These are phyloP conservation scores for Calycina herbarum DNA, from an alignment of 2,329 filamentous ascomycete species.

Conservation along the genomic window DNA sequence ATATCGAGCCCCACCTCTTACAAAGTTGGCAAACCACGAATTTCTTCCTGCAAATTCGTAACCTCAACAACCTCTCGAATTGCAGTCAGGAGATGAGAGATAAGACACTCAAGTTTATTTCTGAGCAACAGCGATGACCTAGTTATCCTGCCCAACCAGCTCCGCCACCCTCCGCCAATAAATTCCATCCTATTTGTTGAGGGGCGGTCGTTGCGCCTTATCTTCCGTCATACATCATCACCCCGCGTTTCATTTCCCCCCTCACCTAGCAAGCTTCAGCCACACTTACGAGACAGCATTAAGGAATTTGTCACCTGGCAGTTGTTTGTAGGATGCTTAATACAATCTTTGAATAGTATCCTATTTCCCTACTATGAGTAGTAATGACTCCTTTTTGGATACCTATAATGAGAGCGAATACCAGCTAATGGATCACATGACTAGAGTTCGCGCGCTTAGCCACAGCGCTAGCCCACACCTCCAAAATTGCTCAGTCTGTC, in stretches of 20 bases:
- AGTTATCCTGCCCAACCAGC: slow-evolving; percentile 10
- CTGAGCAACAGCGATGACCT: slow-evolving; percentile 17
- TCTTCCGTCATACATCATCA: slow-evolving; percentile 11
- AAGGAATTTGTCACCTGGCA: too few relatives aligned
- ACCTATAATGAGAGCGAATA: too few relatives aligned
- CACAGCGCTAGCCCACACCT: too few relatives aligned
- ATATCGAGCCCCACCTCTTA: slow-evolving; percentile 14
- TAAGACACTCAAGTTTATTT: slow-evolving; percentile 15
- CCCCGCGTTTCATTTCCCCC: slow-evolving; percentile 5
- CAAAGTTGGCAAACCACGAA: slow-evolving; percentile 9
- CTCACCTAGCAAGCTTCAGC: background rate
- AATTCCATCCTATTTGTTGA: slow-evolving; percentile 4
- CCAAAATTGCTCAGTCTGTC: too few relatives aligned
- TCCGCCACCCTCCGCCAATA: slow-evolving; percentile 8
- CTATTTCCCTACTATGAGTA: too few relatives aligned
- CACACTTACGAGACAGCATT: too few relatives aligned
- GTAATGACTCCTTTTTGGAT: too few relatives aligned
- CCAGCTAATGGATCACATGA: too few relatives aligned
- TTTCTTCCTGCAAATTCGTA: slow-evolving; percentile 7
- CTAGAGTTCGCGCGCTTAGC: too few relatives aligned
- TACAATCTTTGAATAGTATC: too few relatives aligned
- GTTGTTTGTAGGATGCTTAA: too few relatives aligned
- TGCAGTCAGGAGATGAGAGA: slow-evolving; percentile 16
- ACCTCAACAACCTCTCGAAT: slow-evolving; percentile 16
- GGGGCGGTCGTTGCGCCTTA: slow-evolving; percentile 7